A percentile compares a stretch with the other conserved stretches of the same genome.
These are phyloP conservation scores for Hymenoscyphus fructigenus DNA, from an alignment of 2,329 filamentous ascomycete genomes.

Conservation along the genomic window DNA sequence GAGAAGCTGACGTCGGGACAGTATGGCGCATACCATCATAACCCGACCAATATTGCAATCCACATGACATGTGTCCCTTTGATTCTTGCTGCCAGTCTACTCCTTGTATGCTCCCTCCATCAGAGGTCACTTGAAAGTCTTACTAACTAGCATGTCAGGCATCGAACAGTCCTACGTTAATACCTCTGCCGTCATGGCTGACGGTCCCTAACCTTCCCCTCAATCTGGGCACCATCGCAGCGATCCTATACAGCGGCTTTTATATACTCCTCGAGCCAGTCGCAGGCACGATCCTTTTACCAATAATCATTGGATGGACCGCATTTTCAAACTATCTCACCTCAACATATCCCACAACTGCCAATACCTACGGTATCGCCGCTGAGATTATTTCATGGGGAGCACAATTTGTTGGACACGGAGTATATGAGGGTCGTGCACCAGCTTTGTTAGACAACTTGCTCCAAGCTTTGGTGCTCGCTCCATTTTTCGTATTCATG, in stretches of 20 bases:
- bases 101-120: constrained; percentile 56
- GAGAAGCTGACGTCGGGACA: constrained; percentile 39
- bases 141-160: constrained; percentile 44
- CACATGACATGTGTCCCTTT: constrained; percentile 78
- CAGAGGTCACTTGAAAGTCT: constrained; percentile 17
- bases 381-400: constrained; percentile 79
- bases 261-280: constrained; percentile 95
- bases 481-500: constrained; percentile 96
- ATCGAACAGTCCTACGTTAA: constrained; percentile 61
- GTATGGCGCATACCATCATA: constrained; percentile 84
- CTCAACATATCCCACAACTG: constrained; percentile 46
- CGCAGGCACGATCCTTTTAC: constrained; percentile 74
- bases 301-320: constrained; percentile 72
- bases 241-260: constrained; percentile 69
- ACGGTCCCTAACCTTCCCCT: constrained; percentile 66
- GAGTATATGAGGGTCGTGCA: constrained; percentile 81
- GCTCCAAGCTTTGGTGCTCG: constrained; percentile 86
- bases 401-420: constrained; percentile 88
- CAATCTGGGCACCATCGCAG: constrained; percentile 64
- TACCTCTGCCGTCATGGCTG: constrained; percentile 65
- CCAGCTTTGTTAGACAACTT: constrained; percentile 90
- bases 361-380: constrained; percentile 59
- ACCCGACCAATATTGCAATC: constrained; percentile 73
- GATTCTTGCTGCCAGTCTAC: constrained; percentile 69
- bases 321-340: constrained; percentile 73